Base-by-base conservation (phyloP, 805 yeast species). In the Candida sanyiensis region DNA sequence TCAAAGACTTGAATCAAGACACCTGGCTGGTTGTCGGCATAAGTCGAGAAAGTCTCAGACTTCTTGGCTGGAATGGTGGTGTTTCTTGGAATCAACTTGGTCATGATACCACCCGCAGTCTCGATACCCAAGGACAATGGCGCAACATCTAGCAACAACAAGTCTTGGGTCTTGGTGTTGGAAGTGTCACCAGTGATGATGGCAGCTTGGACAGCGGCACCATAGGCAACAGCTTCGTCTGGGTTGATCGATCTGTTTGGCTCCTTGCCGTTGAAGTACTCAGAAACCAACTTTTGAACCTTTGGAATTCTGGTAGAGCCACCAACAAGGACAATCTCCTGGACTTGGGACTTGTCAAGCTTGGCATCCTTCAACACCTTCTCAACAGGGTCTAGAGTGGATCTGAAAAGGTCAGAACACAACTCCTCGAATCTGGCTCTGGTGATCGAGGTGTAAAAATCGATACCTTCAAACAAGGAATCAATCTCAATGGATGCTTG, bases 51-150 rank as follows among this genome's bases (percentile, higher is more conserved):
- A 54, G 82, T 81, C 77, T 89, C 96, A 40, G 97, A 88, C 76
- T 90, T 90, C 83, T 89, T 90, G 66, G 96, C 85, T 72, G 98
- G 98, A 57, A 90, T 88, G 49, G 97, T 89, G 45, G 97, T 83
- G 84, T 90, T 90, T 78, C 98, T 84, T 73, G 96, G 96, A 60
- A 90, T 90, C 73, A 90, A 84, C 73, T 87, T 87, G 70, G 97
- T 89, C 96, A 90, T 89, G 71, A 89, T 93, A 83, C 97, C 97
- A 80, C 98, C 97, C 66, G 97, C 96, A 60, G 97, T 90, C 77
- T 90, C 97, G 70, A 90, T 90, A 83, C 98, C 98, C 59, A 90
- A 69, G 46, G 97, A 89, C 65, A 90, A 80, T 69, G 98, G 97
- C 65, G 97, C 95, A 69, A 90, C 98, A 80, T 90, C 98, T 67